Evolutionary conservation across 106 monocot species (phyloP).

Genomic region (Posidonia australis): DNA sequence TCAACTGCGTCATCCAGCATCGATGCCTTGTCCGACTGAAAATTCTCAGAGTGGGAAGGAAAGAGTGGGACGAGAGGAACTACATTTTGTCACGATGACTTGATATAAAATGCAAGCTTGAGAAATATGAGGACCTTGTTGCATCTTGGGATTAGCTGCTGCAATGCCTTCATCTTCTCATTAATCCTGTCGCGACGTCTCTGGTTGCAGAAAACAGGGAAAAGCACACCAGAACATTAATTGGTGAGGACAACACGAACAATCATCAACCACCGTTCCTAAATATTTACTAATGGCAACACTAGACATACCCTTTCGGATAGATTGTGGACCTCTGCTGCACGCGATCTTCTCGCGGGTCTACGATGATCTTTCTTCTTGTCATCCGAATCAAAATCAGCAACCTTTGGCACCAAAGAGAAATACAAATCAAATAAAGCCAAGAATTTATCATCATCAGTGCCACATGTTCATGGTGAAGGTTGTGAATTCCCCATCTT

Average conservation of each 20-base stretch:
- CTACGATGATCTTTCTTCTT: not conserved
- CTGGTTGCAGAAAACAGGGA: conserved; percentile 7
- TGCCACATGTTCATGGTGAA: too few relatives aligned
- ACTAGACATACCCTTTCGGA: conserved; percentile 35
- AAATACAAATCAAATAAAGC: too few relatives aligned
- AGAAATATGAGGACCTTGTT: conserved; percentile 21
- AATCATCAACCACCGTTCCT: not conserved
- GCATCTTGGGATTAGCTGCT: conserved; percentile 35
- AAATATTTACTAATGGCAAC: not conserved
- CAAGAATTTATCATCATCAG: too few relatives aligned
- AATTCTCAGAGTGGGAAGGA: not conserved
- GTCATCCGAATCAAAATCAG: conserved; percentile 13
- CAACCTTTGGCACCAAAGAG: conserved; percentile 12
- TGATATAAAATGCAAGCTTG: too few relatives aligned
- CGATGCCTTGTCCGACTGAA: conserved; percentile 63
- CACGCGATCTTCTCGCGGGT: conserved; percentile 17
- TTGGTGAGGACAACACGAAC: not conserved
- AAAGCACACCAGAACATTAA: not conserved
- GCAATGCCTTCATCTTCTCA: conserved; percentile 43
- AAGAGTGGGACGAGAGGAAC: not conserved
- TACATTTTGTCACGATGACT: too few relatives aligned
- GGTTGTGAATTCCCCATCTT: too few relatives aligned
- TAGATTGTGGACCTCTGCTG: conserved; percentile 44
- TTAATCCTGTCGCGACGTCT: conserved; percentile 38
- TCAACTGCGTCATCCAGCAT: conserved; percentile 82